phyloP scores from a whole-genome alignment of 2,329 filamentous ascomycete genomes.

The Microthyrium microscopicum region DNA sequence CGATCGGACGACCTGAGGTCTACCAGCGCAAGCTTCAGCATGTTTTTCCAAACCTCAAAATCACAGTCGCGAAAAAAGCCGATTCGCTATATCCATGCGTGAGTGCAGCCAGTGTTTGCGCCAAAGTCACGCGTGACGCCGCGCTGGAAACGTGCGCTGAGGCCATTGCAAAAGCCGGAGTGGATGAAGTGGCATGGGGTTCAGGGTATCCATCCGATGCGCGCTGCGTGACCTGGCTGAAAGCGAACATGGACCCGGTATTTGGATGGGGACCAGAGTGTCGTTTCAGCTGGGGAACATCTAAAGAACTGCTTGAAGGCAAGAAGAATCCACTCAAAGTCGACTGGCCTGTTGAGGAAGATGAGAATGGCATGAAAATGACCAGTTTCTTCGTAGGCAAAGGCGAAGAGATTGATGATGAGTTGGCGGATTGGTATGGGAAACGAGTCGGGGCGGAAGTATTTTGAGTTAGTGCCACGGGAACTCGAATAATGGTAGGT shows the following conservation, averaged over 20 bases:
- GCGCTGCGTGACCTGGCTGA: slow-evolving; percentile 66
- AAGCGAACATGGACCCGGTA: slow-evolving; percentile 71
- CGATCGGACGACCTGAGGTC: slow-evolving; percentile 63
- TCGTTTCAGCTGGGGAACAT: slow-evolving; percentile 89
- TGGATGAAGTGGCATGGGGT: slow-evolving; percentile 49
- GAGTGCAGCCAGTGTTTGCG: slow-evolving; percentile 82
- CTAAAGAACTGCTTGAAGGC: slow-evolving; percentile 79
- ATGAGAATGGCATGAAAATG: slow-evolving; percentile 47
- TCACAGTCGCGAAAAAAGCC: slow-evolving; percentile 52
- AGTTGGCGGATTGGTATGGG: slow-evolving; percentile 73
- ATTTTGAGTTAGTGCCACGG: slow-evolving; percentile 41
- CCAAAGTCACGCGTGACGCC: slow-evolving; percentile 87
- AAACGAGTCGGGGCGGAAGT: slow-evolving; percentile 50
- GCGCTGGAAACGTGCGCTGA: slow-evolving; percentile 67
- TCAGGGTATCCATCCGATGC: slow-evolving; percentile 87
- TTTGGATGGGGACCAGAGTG: slow-evolving; percentile 94
- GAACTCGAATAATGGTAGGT: too few species aligned
- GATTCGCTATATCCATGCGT: slow-evolving; percentile 87
- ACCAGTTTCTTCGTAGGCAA: slow-evolving; percentile 53
- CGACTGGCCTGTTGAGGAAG: slow-evolving; percentile 68
- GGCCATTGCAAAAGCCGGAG: slow-evolving; percentile 13
- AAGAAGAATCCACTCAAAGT: slow-evolving; percentile 48
- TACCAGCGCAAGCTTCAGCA: slow-evolving; percentile 77
- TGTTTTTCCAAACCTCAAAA: slow-evolving; percentile 54
- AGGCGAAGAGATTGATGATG: slow-evolving; percentile 37